Evolutionary conservation across 2,329 filamentous ascomycete species (phyloP).

Genomic region (Nemania sp.): DNA sequence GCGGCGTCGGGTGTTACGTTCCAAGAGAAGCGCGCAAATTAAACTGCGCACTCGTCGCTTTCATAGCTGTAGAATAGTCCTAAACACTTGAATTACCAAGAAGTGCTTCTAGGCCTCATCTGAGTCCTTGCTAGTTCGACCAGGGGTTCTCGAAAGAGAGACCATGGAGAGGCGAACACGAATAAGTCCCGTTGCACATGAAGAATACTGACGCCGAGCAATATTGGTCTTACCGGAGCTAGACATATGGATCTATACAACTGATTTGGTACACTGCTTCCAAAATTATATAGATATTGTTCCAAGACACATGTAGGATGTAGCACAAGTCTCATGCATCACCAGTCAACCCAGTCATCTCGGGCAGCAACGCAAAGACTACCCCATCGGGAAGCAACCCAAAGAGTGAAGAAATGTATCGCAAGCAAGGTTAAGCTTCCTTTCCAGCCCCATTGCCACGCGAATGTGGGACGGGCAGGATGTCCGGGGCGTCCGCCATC

Average conservation of each 20-base stretch:
- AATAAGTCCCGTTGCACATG: too few species aligned
- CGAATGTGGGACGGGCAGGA: conserved; percentile 11
- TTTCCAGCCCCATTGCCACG: conserved; percentile 41
- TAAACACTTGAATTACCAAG: too few species aligned
- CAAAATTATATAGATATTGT: too few species aligned
- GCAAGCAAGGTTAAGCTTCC: conserved; percentile 39
- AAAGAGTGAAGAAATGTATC: conserved; percentile 43
- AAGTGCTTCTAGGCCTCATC: background rate
- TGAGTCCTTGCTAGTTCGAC: background rate
- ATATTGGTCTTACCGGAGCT: background rate
- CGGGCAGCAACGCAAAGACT: conserved; percentile 39
- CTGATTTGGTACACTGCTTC: too few species aligned
- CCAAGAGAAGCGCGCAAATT: too few species aligned
- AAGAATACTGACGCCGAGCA: background rate
- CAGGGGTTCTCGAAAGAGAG: too few species aligned
- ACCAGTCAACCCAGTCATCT: conserved; percentile 34
- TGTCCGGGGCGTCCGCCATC: conserved; percentile 23
- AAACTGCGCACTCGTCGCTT: too few species aligned
- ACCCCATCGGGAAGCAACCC: conserved; percentile 37
- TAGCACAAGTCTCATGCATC: conserved; percentile 1
- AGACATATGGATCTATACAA: too few species aligned
- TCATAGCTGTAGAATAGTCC: too few species aligned
- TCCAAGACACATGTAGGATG: too few species aligned
- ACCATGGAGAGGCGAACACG: too few species aligned
- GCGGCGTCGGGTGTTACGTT: conserved; percentile 16